Percentiles rank a stretch among this genome's conserved stretches.
Conservation (phyloP, 202 grass and related monocot genomes). For the Panicum virgatum region DNA sequence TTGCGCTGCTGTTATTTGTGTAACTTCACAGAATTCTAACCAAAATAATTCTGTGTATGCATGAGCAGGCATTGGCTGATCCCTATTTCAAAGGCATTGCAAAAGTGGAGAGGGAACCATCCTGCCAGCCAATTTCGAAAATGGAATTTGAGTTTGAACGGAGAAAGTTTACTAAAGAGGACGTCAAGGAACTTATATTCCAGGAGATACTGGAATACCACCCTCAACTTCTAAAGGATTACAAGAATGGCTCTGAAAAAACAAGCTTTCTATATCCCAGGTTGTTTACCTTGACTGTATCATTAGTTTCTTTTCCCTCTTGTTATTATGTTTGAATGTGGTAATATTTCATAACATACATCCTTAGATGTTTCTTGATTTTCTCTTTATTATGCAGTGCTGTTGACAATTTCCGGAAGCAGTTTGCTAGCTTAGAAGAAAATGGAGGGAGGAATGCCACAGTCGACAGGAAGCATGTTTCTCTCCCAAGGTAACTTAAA, state of each 20-base stretch:
- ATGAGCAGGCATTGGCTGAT: conserved; percentile 75
- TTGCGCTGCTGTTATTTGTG: background rate
- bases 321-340: conserved; percentile 4
- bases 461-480: conserved; percentile 77
- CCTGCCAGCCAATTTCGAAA: conserved; percentile 84
- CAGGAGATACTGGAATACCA: conserved; percentile 92
- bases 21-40: conserved; percentile 34
- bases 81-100: conserved; percentile 86
- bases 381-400: conserved; percentile 58
- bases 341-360: conserved; percentile 4
- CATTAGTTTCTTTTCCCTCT: background rate
- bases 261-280: conserved; percentile 90
- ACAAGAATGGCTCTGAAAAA: conserved; percentile 61
- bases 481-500: conserved; percentile 76
- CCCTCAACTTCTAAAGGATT: conserved; percentile 82
- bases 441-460: conserved; percentile 61
- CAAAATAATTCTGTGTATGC: conserved; percentile 10
- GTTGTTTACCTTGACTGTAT: conserved; percentile 36
- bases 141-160: conserved; percentile 95
- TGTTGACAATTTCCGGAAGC: conserved; percentile 83
- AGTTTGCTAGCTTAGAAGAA: conserved; percentile 89
- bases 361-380: conserved; percentile 15
- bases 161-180: conserved; percentile 78
- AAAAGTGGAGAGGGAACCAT: conserved; percentile 88
- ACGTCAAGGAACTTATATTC: conserved; percentile 90